Evolutionary conservation across 306 rosid species (phyloP), one percentile per base, ranked within the genome.

Genomic region (Fragaria ananassa): DNA sequence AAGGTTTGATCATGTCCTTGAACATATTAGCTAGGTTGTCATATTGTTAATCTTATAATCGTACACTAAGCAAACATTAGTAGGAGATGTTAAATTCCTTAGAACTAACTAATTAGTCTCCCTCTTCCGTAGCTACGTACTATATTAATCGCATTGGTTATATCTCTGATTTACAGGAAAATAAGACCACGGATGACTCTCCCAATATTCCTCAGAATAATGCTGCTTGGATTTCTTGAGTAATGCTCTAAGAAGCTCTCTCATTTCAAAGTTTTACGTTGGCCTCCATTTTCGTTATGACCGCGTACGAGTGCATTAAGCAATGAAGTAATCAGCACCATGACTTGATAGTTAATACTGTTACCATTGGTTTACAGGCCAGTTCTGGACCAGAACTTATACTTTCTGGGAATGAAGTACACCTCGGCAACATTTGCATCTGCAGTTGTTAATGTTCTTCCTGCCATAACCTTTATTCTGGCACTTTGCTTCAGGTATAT

Each of bases 341-440:
- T 58, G 64, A 25, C 34, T 11, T 25, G 23, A 27, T 25, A 21
- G 3, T 54, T 54, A 54, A 21, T 10, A 31, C 41, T 61, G 17
- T 61, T 37, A 19, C 3, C 70, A 18, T 10, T 62, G 68, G 25
- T 4, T 25, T 57, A 19, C 97, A 96, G 99, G 87, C 99, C 99
- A 35, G 99, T 96, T 66, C 92, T 96, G 14, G 99, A 96, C 82
- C 99, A 96, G 79, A 96, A 96, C 75, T 70, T 91, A 50, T 96
- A 93, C 85, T 88, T 88, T 82, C 63, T 96, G 94, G 99, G 99
- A 9, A 88, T 96, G 96, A 87, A 92, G 82, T 56, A 72, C 85
- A 93, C 99, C 65, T 88, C 99, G 34, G 96, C 99, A 81, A 96
- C 99, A 53, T 96, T 90, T 84, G 88, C 97, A 50, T 87, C 99